phyloP scores from a whole-genome alignment of 2,329 filamentous ascomycete species.

The Alternaria dauci region DNA sequence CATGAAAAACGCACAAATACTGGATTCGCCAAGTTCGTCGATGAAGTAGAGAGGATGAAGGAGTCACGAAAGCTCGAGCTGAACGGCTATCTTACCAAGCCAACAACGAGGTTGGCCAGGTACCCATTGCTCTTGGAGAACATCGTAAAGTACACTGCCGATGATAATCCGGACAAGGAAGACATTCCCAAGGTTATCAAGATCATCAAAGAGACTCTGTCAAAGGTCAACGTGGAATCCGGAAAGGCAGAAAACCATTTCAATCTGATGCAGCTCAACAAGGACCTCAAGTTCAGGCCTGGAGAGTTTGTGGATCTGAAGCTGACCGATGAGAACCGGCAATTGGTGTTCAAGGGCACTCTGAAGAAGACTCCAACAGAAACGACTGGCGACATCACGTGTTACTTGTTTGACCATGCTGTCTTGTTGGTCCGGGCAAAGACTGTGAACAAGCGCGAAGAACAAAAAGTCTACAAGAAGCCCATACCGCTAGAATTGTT shows the following conservation, averaged over 20 bases:
- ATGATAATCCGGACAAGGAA: conserved; percentile 86
- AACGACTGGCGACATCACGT: conserved; percentile 81
- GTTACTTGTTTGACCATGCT: conserved; percentile 95
- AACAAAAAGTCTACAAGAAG: conserved; percentile 93
- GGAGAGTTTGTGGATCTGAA: conserved; percentile 94
- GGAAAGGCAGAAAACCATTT: conserved; percentile 98
- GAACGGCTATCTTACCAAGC: conserved; percentile 97
- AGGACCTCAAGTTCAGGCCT: conserved; percentile 88
- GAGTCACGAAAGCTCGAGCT: conserved; percentile 96
- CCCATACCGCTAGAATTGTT: conserved; percentile 94
- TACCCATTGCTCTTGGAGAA: conserved; percentile 93
- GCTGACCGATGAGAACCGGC: conserved; percentile 89
- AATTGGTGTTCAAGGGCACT: conserved; percentile 91
- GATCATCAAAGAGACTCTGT: conserved; percentile 86
- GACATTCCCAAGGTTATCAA: conserved; percentile 90
- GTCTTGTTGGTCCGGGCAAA: conserved; percentile 91
- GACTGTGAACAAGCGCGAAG: conserved; percentile 89
- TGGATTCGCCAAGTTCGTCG: conserved; percentile 88
- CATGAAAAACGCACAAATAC: conserved; percentile 89
- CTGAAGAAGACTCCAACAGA: conserved; percentile 94
- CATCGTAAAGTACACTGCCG: conserved; percentile 88
- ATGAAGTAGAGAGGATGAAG: conserved; percentile 94
- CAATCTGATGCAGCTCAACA: conserved; percentile 90
- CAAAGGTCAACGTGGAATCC: conserved; percentile 90
- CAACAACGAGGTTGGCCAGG: conserved; percentile 90